These are phyloP conservation scores for Neostapfia colusana DNA, from an alignment of 176 grass and related monocot genomes.

Conservation along the genomic window DNA sequence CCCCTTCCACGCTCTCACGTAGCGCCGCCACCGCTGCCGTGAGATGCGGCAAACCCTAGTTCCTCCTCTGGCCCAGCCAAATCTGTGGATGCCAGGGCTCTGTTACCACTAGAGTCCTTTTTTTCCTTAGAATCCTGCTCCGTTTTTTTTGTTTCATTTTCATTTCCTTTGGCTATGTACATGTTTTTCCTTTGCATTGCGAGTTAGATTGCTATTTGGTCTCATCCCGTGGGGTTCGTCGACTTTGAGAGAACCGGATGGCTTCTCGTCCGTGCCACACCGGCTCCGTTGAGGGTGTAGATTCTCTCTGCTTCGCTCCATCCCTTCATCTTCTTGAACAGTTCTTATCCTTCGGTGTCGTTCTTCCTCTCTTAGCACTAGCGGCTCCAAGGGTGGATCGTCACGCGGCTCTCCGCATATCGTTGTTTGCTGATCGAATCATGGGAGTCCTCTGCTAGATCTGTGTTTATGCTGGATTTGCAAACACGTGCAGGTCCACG, in stretches of 20 bases:
- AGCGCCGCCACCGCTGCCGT: no score
- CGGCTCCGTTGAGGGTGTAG: constrained; percentile 64
- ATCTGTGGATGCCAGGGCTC: not conserved
- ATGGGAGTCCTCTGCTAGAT: not conserved
- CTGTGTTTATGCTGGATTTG: not conserved
- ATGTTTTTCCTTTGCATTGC: not conserved
- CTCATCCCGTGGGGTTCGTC: not conserved
- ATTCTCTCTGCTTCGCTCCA: not conserved
- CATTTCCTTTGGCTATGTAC: no score
- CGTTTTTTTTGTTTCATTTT: not conserved
- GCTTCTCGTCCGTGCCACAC: constrained; percentile 14
- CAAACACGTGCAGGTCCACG: no score
- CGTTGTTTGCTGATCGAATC: no score
- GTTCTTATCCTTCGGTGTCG: no score
- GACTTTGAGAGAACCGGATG: constrained; percentile 55
- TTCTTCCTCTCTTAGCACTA: no score
- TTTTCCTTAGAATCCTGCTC: not conserved
- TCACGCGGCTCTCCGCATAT: no score
- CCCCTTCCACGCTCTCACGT: no score
- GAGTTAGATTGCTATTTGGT: no score
- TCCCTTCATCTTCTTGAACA: constrained; percentile 30
- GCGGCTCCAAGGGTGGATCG: no score
- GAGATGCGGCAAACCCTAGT: constrained; percentile 27
- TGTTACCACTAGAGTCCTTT: no score
- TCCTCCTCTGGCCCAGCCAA: no score